phyloP scores from a whole-genome alignment of 768 basidiomycete genomes.

The Galerina marginata region DNA sequence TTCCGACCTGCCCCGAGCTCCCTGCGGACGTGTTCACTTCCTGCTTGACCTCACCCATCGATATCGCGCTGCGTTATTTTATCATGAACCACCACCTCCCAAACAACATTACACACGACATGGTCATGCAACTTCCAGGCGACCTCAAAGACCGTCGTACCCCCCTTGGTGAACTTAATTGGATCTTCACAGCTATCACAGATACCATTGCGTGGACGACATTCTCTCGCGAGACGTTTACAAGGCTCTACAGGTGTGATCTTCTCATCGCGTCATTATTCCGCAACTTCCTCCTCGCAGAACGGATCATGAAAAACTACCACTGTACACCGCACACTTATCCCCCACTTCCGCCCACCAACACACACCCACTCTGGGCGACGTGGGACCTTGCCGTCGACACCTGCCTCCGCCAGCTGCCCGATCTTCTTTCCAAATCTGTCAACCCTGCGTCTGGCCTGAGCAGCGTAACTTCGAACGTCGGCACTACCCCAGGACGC shows the following conservation, averaged over 20 bases:
- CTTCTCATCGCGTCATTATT: conserved; percentile 95
- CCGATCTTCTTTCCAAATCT: conserved; percentile 66
- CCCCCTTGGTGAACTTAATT: conserved; percentile 97
- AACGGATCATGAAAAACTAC: conserved; percentile 97
- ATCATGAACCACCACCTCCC: conserved; percentile 90
- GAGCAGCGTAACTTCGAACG: conserved; percentile 17
- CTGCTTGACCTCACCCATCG: conserved; percentile 97
- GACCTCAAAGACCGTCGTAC: conserved; percentile 96
- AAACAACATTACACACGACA: conserved; percentile 80
- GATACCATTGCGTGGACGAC: conserved; percentile 99
- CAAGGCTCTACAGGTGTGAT: conserved; percentile 92
- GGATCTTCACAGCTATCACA: conserved; percentile 99
- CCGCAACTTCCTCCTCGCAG: conserved; percentile 95
- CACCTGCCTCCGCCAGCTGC: conserved; percentile 91
- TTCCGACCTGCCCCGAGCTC: conserved; percentile 95
- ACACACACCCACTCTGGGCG: conserved; percentile 95
- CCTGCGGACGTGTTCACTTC: conserved; percentile 98
- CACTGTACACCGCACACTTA: conserved; percentile 95
- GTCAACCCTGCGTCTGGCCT: conserved; percentile 14
- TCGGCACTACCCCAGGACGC: conserved; percentile 44
- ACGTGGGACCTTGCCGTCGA: conserved; percentile 99
- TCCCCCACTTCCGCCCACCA: conserved; percentile 92
- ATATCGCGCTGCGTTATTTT: conserved; percentile 94
- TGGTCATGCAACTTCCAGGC: conserved; percentile 94
- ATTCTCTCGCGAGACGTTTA: conserved; percentile 92